These are phyloP conservation scores for Cryphonectria nitschkei DNA, from an alignment of 2,329 filamentous ascomycete species.

Conservation along the genomic window DNA sequence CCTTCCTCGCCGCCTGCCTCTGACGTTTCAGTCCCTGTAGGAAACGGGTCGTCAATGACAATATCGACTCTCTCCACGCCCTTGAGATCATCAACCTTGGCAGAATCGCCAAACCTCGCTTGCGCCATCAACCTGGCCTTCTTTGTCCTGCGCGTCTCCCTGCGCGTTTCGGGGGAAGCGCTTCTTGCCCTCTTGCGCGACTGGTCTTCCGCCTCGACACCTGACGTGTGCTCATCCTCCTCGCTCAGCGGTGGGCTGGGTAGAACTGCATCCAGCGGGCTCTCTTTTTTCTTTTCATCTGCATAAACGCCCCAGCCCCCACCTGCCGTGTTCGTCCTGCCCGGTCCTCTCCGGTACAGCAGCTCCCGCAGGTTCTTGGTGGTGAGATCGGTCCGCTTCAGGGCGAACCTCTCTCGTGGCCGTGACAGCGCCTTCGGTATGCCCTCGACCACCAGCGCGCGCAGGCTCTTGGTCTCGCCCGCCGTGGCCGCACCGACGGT, in stretches of 20 bases:
- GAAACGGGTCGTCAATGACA: constrained; percentile 61
- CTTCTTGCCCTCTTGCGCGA: constrained; percentile 28
- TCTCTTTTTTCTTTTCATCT: constrained; percentile 59
- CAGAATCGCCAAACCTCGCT: constrained; percentile 71
- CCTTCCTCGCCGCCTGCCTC: constrained; percentile 28
- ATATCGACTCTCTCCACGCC: constrained; percentile 67
- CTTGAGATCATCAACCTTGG: constrained; percentile 57
- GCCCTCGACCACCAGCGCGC: constrained; percentile 73
- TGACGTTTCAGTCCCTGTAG: constrained; percentile 34
- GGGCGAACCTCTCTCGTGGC: constrained; percentile 70
- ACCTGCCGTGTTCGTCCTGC: constrained; percentile 70
- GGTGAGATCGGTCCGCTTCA: constrained; percentile 69
- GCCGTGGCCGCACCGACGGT: constrained; percentile 45
- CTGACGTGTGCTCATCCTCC: constrained; percentile 34
- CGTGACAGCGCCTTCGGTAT: constrained; percentile 82
- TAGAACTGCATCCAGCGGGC: constrained; percentile 57
- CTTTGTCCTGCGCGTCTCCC: constrained; percentile 51
- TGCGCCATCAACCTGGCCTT: constrained; percentile 64
- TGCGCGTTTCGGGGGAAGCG: constrained; percentile 34
- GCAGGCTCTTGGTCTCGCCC: constrained; percentile 65
- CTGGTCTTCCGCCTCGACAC: constrained; percentile 21
- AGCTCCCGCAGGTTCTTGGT: constrained; percentile 74
- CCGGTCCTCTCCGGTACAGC: constrained; percentile 69
- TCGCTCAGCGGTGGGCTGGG: constrained; percentile 53
- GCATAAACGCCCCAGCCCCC: constrained; percentile 83